A percentile compares a stretch with the other conserved stretches of the same genome.
phyloP scores from a whole-genome alignment of 805 yeast genomes.

The Candida sphagnicola region DNA sequence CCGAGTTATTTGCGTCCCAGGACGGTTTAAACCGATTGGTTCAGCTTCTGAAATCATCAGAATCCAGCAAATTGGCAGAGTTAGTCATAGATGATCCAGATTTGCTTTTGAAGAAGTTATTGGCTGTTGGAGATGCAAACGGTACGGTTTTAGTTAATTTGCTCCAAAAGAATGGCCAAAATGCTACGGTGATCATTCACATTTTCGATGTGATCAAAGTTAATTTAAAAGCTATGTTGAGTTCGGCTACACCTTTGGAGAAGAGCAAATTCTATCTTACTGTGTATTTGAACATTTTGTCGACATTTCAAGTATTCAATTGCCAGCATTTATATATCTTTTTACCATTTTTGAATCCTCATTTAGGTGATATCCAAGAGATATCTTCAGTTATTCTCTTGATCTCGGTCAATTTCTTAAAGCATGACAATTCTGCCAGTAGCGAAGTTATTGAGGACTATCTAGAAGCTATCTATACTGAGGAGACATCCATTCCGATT shows the following conservation, averaged over 20 bases:
- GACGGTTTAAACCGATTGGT: slow-evolving; percentile 2
- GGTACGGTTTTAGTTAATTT: slow-evolving; percentile 14
- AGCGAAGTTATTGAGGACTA: slow-evolving; percentile 16
- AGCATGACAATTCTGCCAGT: slow-evolving; percentile 12
- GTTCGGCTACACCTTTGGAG: neutral
- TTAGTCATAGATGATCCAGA: slow-evolving; percentile 14
- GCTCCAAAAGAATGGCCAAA: slow-evolving; percentile 2
- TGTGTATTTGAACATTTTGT: slow-evolving; percentile 16
- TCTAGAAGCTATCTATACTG: slow-evolving; percentile 16
- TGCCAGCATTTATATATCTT: slow-evolving; percentile 19
- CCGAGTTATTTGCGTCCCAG: neutral
- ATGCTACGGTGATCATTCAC: neutral
- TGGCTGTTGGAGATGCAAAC: slow-evolving; percentile 11
- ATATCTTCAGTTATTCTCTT: slow-evolving; percentile 16
- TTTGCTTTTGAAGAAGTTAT: slow-evolving; percentile 13
- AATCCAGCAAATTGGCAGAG: slow-evolving; percentile 10
- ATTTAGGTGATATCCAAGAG: slow-evolving; percentile 8
- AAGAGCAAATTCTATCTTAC: slow-evolving; percentile 10
- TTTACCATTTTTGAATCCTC: slow-evolving; percentile 15
- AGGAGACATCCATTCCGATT: slow-evolving; percentile 7
- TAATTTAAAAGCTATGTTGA: slow-evolving; percentile 4
- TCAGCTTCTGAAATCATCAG: slow-evolving; percentile 6
- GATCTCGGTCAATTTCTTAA: slow-evolving; percentile 18
- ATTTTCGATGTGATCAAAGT: neutral
- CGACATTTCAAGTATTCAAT: slow-evolving; percentile 15